Evolutionary conservation across 495 filamentous ascomycete genomes (phyloP).

Genomic region (Aspergillus asperescens): DNA sequence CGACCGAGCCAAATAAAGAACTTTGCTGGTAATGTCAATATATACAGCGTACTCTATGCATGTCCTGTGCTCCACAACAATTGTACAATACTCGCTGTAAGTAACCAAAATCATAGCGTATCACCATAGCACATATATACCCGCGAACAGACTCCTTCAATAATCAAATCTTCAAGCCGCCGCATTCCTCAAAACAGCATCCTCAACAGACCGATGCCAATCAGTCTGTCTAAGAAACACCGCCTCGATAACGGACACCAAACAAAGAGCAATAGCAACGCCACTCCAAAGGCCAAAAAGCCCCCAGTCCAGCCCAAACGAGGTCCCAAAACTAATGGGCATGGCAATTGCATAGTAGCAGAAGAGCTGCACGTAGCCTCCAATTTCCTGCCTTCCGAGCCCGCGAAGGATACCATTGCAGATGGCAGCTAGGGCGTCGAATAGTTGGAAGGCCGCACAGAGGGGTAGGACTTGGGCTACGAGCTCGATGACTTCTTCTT

Average conservation of each 20-base stretch:
- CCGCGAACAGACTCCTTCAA: neutral
- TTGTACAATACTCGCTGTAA: neutral
- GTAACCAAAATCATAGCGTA: neutral
- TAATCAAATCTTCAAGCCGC: slow-evolving; percentile 35
- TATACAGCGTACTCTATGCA: neutral
- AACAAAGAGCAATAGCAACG: slow-evolving; percentile 61
- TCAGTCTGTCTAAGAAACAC: slow-evolving; percentile 59
- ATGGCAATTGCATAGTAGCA: slow-evolving; percentile 82
- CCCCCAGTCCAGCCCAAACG: slow-evolving; percentile 67
- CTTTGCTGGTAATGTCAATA: neutral
- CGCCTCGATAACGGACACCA: slow-evolving; percentile 62
- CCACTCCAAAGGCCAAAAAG: slow-evolving; percentile 77
- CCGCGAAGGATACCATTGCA: slow-evolving; percentile 82
- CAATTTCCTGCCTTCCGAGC: slow-evolving; percentile 78
- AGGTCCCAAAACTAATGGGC: slow-evolving; percentile 73
- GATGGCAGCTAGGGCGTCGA: slow-evolving; percentile 71
- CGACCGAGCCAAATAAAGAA: too few species aligned
- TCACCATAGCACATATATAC: neutral
- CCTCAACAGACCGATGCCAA: slow-evolving; percentile 70
- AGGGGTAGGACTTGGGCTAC: slow-evolving; percentile 70
- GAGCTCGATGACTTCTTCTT: slow-evolving; percentile 69
- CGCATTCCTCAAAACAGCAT: slow-evolving; percentile 64
- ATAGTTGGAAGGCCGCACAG: slow-evolving; percentile 80
- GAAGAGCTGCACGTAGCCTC: slow-evolving; percentile 78
- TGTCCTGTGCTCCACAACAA: neutral